Evolutionary conservation across 306 rosid genomes (phyloP), one percentile per base, ranked within the genome.

Genomic region (Vicia sativa): DNA sequence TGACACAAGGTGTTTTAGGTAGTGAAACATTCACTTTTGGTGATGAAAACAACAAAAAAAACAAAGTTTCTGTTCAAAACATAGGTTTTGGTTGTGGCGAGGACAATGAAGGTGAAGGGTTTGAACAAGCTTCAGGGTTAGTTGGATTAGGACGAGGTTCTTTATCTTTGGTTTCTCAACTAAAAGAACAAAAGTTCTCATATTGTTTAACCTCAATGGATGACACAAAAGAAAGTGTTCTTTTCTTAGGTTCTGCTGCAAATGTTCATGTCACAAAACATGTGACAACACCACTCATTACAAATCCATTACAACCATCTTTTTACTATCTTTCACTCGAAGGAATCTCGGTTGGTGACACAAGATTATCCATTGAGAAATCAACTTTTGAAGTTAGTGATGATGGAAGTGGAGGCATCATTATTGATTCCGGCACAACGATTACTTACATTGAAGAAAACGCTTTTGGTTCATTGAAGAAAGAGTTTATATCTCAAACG

Each of bases 401-500:
- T 26, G 92, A 87, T 58, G 98, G 96, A 6, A 85, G 56, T 49
- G 98, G 98, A 0, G 98, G 98, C 3, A 14, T 87, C 14, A 90
- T 90, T 68, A 87, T 92, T 34, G 98, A 92, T 50, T 92, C 96
- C 0, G 98, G 98, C 31, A 92, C 98, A 10, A 92, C 98, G 0
- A 81, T 92, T 3, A 81, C 93, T 0, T 90, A 90, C 23, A 18
- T 92, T 0, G 87, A 79, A 44, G 58, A 77, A 2, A 75, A 7
- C 9, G 98, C 80, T 38, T 92, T 76, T 42, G 70, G 16, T 23
- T 60, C 37, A 56, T 65, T 92, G 1, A 74, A 61, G 25, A 62
- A 82, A 4, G 98, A 87, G 77, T 87, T 92, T 49, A 46, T 52
- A 10, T 63, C 89, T 5, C 93, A 90, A 44, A 85, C 77, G 0